Percentiles rank a stretch among this genome's conserved stretches.
These are phyloP conservation scores for Olyra latifolia DNA, from an alignment of 176 grass and related monocot species.

Conservation along the genomic window DNA sequence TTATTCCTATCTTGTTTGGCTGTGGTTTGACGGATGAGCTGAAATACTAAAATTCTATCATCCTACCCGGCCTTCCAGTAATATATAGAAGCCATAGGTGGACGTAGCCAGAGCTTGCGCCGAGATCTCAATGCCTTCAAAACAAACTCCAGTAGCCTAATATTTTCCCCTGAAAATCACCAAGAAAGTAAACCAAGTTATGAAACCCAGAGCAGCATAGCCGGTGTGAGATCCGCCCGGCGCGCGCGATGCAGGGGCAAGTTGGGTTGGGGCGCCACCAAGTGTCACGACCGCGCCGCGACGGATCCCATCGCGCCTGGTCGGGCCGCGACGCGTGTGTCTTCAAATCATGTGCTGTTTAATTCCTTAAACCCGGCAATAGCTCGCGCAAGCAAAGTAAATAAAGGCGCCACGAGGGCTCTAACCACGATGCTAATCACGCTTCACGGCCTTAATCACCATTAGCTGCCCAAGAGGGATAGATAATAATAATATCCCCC, in stretches of 20 bases:
- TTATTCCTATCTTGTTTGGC: too few relatives aligned
- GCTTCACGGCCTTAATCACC: slow-evolving; percentile 22
- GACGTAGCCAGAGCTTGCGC: too few relatives aligned
- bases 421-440: slow-evolving; percentile 39
- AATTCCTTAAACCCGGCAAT: slow-evolving; percentile 30
- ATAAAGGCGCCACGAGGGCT: slow-evolving; percentile 14
- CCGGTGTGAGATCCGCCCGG: neutral
- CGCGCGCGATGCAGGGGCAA: slow-evolving; percentile 10
- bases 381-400: too few relatives aligned
- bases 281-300: slow-evolving; percentile 55
- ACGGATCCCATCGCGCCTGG: slow-evolving; percentile 57
- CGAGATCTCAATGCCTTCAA: neutral
- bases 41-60: too few relatives aligned
- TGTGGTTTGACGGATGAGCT: too few relatives aligned
- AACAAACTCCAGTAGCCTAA: neutral
- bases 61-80: too few relatives aligned
- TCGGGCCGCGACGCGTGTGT: slow-evolving; percentile 58
- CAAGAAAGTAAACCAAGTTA: neutral
- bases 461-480: neutral
- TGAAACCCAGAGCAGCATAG: neutral
- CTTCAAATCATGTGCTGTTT: slow-evolving; percentile 17
- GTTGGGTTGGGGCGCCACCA: slow-evolving; percentile 14
- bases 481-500: too few relatives aligned
- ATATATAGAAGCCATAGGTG: neutral
- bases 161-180: neutral